A percentile compares a stretch with the other conserved stretches of the same genome.
Conservation (phyloP, 176 grass and related monocot genomes). For the Saccharum officinarum region DNA sequence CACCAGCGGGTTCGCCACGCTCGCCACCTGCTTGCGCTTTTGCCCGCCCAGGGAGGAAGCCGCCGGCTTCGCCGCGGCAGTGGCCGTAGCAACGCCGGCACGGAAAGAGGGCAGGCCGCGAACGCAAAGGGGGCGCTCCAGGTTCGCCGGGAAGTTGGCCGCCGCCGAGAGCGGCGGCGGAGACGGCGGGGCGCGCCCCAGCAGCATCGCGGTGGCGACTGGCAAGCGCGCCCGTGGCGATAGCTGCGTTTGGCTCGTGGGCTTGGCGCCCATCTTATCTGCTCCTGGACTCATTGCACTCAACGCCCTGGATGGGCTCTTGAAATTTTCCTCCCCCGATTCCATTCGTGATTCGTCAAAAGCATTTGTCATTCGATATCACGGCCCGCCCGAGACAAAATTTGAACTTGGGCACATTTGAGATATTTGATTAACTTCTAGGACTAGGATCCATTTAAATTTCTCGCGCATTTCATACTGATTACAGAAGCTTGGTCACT, state of each 20-base stretch:
- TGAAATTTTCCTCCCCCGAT: background rate
- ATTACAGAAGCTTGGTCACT: background rate
- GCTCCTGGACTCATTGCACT: background rate
- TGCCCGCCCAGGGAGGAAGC: constrained; percentile 18
- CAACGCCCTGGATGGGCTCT: background rate
- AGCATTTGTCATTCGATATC: background rate
- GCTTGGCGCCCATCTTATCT: constrained; percentile 29
- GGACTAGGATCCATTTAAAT: background rate
- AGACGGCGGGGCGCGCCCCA: constrained; percentile 28
- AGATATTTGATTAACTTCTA: background rate
- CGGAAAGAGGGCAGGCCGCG: background rate
- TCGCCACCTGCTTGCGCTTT: constrained; percentile 66
- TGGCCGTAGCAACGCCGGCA: background rate
- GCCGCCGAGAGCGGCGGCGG: background rate
- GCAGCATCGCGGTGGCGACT: constrained; percentile 32
- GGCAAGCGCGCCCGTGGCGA: background rate
- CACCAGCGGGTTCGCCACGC: constrained; percentile 80
- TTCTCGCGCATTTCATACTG: background rate
- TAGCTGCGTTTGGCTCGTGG: background rate
- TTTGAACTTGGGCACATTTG: background rate
- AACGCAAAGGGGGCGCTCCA: background rate
- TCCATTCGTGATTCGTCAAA: background rate
- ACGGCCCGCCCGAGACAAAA: background rate
- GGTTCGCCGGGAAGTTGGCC: background rate
- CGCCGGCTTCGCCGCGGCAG: background rate